Evolutionary conservation across 2,329 filamentous ascomycete species (phyloP).

Genomic region (Ophiostoma piceae): DNA sequence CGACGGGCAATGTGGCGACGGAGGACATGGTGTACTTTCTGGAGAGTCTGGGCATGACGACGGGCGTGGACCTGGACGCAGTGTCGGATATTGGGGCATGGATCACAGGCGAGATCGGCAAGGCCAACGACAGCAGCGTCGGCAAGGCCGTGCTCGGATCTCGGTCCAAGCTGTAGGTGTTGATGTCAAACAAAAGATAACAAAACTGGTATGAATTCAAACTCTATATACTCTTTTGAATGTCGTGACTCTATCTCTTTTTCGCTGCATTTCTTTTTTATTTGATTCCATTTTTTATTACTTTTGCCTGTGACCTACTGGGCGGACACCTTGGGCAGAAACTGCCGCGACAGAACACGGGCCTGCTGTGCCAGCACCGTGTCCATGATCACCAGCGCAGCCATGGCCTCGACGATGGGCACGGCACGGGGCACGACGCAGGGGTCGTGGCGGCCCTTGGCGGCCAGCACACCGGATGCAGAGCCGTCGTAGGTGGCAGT

Average conservation of each 20-base stretch:
- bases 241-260: background rate
- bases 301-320: background rate
- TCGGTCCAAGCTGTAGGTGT: background rate
- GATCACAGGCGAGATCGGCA: constrained; percentile 61
- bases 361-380: constrained; percentile 76
- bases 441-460: constrained; percentile 91
- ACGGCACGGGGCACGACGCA: constrained; percentile 86
- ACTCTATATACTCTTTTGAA: constrained; percentile 9
- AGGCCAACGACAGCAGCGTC: constrained; percentile 60
- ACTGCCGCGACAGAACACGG: constrained; percentile 43
- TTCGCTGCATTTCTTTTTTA: constrained; percentile 10
- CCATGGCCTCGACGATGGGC: constrained; percentile 88
- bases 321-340: constrained; percentile 35
- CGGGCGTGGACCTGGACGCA: constrained; percentile 64
- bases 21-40: constrained; percentile 79
- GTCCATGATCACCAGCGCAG: constrained; percentile 80
- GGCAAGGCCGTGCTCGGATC: constrained; percentile 58
- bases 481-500: constrained; percentile 74
- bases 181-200: background rate
- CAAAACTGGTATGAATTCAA: background rate
- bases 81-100: constrained; percentile 65
- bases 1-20: constrained; percentile 79
- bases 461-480: constrained; percentile 68
- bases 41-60: constrained; percentile 67
- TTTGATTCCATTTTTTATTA: background rate